Evolutionary conservation across 176 grass and related monocot species (phyloP).

Genomic region (Chloris gayana): DNA sequence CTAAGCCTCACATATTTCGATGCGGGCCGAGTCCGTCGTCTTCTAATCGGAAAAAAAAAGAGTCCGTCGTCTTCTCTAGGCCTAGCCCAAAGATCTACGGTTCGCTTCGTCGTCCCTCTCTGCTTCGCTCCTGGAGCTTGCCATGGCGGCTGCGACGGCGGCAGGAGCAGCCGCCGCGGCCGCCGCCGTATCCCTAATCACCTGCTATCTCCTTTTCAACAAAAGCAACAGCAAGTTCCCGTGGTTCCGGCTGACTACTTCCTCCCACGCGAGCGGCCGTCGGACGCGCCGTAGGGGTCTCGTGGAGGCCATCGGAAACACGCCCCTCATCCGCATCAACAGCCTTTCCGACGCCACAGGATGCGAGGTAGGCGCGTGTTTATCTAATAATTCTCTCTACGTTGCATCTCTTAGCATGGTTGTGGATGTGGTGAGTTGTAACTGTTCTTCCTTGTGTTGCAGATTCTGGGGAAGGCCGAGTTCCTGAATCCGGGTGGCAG

Average conservation of each 20-base stretch:
- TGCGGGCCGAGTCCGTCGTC: neutral
- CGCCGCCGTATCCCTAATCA: slow-evolving; percentile 61
- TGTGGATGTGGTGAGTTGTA: slow-evolving; percentile 12
- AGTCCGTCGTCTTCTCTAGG: neutral
- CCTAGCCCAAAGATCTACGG: slow-evolving; percentile 1
- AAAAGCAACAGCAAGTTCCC: slow-evolving; percentile 14
- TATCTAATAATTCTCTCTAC: neutral
- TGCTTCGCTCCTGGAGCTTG: neutral
- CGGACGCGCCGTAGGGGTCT: slow-evolving; percentile 60
- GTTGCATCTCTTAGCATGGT: slow-evolving; percentile 9
- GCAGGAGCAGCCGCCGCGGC: slow-evolving; percentile 52
- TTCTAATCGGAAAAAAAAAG: too few relatives aligned
- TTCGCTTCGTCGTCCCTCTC: neutral
- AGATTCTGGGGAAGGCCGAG: slow-evolving; percentile 98
- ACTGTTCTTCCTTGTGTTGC: slow-evolving; percentile 33
- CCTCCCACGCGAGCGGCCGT: slow-evolving; percentile 9
- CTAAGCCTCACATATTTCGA: neutral
- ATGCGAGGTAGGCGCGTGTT: slow-evolving; percentile 60
- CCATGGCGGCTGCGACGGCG: slow-evolving; percentile 64
- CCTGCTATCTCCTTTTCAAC: slow-evolving; percentile 50
- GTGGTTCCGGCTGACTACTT: neutral
- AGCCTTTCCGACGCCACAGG: slow-evolving; percentile 93
- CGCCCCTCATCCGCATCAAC: slow-evolving; percentile 92
- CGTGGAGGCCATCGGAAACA: slow-evolving; percentile 76
- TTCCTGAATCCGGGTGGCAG: slow-evolving; percentile 97